Evolutionary conservation across 192 early-diverging fungal species (phyloP), one percentile per base, ranked within the genome.

Genomic region (Coemansia sp.): DNA sequence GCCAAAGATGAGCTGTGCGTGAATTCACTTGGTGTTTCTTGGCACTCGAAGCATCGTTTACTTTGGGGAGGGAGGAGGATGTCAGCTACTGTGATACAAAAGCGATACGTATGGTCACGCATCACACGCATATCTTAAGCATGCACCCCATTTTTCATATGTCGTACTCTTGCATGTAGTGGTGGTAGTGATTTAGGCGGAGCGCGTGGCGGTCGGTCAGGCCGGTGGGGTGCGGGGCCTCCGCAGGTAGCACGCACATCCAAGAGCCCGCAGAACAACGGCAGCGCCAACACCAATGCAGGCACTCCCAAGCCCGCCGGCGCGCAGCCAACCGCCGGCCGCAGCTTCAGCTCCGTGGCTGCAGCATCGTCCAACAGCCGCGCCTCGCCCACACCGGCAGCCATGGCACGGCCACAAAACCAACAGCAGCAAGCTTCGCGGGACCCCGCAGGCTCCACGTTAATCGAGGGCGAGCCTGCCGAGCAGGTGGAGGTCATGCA

Each of bases 401-500:
- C 42, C 19, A 23, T 11, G 29, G 51, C 25, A n/a, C n/a, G n/a
- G n/a, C n/a, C n/a, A n/a, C n/a, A n/a, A n/a, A n/a, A n/a, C n/a
- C n/a, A n/a, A n/a, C n/a, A n/a, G n/a, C n/a, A n/a, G n/a, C n/a
- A n/a, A n/a, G n/a, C n/a, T n/a, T n/a, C n/a, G n/a, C n/a, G n/a
- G n/a, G n/a, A n/a, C n/a, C n/a, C 40, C n/a, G 19, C 17, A 5
- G 28, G 19, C 3, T 51, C 27, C 18, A 45, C 47, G 34, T 18
- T 67, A 24, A 75, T 75, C 4, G 72, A 75, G 29, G 72, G 72
- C 48, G 72, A 75, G 48, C 54, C 19, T 0, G 37, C 53, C 15
- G 72, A 53, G 17, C 64, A 75, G 47, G 72, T 75, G 14, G 64
- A 75, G 25, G 51, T 32, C 4, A 75, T 75, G 72, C 49, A 75